phyloP scores from a whole-genome alignment of 2,329 filamentous ascomycete species.

The Pyricularia sp. region DNA sequence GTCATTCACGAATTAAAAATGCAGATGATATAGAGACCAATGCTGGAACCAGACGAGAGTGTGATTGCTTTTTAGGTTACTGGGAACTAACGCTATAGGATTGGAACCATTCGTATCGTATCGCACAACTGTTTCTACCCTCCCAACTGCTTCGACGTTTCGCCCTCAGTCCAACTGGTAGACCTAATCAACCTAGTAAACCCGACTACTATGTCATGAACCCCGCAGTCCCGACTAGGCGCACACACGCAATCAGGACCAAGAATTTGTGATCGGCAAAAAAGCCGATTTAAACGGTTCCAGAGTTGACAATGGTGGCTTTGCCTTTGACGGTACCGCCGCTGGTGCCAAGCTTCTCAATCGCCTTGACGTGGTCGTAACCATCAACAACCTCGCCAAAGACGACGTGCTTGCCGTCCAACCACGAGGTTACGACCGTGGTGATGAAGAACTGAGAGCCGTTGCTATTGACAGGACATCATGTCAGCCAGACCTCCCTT shows the following conservation, averaged over 20 bases:
- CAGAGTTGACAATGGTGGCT: slow-evolving; percentile 10
- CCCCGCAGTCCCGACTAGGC: not conserved
- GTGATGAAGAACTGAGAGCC: slow-evolving; percentile 98
- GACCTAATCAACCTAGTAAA: not conserved
- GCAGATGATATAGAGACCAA: not conserved
- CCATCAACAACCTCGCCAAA: slow-evolving; percentile 58
- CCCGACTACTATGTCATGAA: not conserved
- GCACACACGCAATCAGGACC: not conserved
- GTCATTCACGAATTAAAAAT: not conserved
- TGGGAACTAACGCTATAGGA: not conserved
- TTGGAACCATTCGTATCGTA: not conserved
- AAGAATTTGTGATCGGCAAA: not conserved
- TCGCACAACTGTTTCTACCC: not conserved
- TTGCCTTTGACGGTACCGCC: slow-evolving; percentile 44
- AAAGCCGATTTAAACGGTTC: slow-evolving; percentile 6
- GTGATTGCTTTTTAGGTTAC: not conserved
- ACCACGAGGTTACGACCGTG: slow-evolving; percentile 78
- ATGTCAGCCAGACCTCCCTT: not conserved
- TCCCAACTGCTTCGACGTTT: not conserved
- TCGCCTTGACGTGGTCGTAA: slow-evolving; percentile 34
- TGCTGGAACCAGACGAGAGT: not conserved
- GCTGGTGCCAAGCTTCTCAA: slow-evolving; percentile 46
- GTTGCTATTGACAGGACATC: slow-evolving; percentile 51
- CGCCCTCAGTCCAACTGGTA: not conserved
- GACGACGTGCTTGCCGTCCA: slow-evolving; percentile 73